Percentiles rank a stretch among this genome's conserved stretches.
phyloP scores from a whole-genome alignment of 257 asterid genomes.

The Penstemon newberryi region DNA sequence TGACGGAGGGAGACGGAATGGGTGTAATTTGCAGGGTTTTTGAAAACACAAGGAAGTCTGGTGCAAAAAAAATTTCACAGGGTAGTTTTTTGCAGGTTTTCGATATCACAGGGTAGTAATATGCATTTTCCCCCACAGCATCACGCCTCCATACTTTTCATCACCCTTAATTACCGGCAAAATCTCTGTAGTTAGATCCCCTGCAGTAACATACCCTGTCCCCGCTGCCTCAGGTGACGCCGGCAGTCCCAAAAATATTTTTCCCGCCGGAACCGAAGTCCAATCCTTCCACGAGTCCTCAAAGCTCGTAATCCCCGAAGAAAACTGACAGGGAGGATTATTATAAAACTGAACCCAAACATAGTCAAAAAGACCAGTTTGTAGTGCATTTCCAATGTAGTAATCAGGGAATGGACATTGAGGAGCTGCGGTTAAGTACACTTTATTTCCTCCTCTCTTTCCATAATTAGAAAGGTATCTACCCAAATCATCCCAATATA shows the following conservation, averaged over 20 bases:
- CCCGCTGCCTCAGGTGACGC: conserved; percentile 39
- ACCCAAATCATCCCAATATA: conserved; percentile 49
- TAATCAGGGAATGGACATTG: conserved; percentile 52
- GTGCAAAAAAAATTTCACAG: too few relatives aligned
- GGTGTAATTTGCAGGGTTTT: too few relatives aligned
- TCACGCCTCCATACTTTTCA: conserved; percentile 31
- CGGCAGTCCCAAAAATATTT: conserved; percentile 38
- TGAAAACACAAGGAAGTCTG: too few relatives aligned
- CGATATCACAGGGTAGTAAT: too few relatives aligned
- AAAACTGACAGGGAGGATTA: conserved; percentile 46
- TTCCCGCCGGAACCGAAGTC: conserved; percentile 32
- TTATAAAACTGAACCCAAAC: conserved; percentile 55
- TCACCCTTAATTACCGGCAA: conserved; percentile 25
- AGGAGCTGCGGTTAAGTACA: conserved; percentile 48
- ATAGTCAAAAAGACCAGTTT: conserved; percentile 47
- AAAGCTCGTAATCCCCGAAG: conserved; percentile 26
- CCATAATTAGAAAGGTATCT: conserved; percentile 32
- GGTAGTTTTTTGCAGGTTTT: too few relatives aligned
- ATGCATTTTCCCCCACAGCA: too few relatives aligned
- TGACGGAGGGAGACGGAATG: too few relatives aligned
- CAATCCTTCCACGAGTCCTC: conserved; percentile 40
- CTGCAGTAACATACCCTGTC: conserved; percentile 28
- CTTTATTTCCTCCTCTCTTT: conserved; percentile 39
- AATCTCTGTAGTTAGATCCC: conserved; percentile 23
- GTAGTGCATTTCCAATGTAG: conserved; percentile 40